phyloP scores from a whole-genome alignment of 257 asterid species.

The Ilex asprella region DNA sequence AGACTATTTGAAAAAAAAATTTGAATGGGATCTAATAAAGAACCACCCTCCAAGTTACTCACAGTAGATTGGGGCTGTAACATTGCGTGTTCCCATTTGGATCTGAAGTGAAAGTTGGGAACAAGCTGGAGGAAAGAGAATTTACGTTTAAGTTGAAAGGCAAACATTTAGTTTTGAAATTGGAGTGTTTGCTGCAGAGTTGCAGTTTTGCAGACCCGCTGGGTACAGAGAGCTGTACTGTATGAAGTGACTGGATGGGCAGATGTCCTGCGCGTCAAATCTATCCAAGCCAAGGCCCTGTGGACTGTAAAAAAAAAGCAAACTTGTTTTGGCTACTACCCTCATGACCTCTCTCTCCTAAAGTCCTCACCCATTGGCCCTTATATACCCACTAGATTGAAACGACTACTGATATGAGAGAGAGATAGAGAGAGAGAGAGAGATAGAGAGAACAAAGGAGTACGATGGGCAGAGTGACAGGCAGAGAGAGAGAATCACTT shows the following conservation, averaged over 20 bases:
- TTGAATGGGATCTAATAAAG: too few relatives aligned
- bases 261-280: constrained; percentile 45
- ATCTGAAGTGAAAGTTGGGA: too few relatives aligned
- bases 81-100: too few relatives aligned
- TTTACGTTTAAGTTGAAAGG: too few relatives aligned
- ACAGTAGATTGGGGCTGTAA: too few relatives aligned
- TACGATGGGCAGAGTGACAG: too few relatives aligned
- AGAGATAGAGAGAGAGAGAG: too few relatives aligned
- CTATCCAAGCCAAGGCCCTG: constrained; percentile 17
- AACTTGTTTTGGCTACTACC: constrained; percentile 19
- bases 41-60: too few relatives aligned
- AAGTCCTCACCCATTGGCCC: constrained; percentile 26
- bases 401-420: not conserved
- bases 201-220: not conserved
- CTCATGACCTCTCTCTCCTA: constrained; percentile 27
- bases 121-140: too few relatives aligned
- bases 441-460: too few relatives aligned
- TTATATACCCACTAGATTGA: constrained; percentile 29
- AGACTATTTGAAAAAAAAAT: too few relatives aligned
- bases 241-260: constrained; percentile 58
- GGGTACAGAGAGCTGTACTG: constrained; percentile 17
- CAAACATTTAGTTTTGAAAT: constrained; percentile 7
- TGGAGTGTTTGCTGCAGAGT: not conserved
- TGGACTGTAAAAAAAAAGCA: constrained; percentile 19
- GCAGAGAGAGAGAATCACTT: too few relatives aligned